A percentile compares a stretch with the other conserved stretches of the same genome.
These are phyloP conservation scores for Hymenoscyphus albidus DNA, from an alignment of 2,329 filamentous ascomycete species.

Conservation along the genomic window DNA sequence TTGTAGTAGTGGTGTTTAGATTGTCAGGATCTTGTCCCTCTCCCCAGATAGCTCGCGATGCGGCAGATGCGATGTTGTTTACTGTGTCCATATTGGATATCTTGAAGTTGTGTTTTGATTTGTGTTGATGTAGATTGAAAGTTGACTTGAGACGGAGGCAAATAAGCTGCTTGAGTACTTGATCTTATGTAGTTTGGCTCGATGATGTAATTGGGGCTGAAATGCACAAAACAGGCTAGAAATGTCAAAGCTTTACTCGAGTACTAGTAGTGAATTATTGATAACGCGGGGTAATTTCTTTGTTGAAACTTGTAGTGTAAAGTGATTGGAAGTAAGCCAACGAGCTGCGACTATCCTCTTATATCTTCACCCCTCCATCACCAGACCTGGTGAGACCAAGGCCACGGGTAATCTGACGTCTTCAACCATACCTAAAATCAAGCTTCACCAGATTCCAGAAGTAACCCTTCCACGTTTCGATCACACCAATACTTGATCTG, in stretches of 20 bases:
- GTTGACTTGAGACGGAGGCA: neutral
- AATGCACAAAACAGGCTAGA: neutral
- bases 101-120: neutral
- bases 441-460: neutral
- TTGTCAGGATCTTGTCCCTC: conserved; percentile 29
- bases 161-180: neutral
- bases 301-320: neutral
- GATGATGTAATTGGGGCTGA: conserved; percentile 3
- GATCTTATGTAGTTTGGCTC: neutral
- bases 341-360: neutral
- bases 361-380: neutral
- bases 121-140: neutral
- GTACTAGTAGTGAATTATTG: neutral
- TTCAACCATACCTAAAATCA: neutral
- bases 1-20: conserved; percentile 4
- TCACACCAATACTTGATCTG: neutral
- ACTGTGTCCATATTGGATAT: conserved; percentile 54
- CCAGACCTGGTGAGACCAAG: neutral
- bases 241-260: neutral
- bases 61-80: conserved; percentile 48
- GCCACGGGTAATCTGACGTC: neutral
- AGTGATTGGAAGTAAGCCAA: neutral
- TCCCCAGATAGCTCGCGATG: conserved; percentile 43
- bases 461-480: neutral
- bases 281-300: neutral